Conservation (phyloP, 176 grass and related monocot genomes). For the Alopecurus myosuroides region DNA sequence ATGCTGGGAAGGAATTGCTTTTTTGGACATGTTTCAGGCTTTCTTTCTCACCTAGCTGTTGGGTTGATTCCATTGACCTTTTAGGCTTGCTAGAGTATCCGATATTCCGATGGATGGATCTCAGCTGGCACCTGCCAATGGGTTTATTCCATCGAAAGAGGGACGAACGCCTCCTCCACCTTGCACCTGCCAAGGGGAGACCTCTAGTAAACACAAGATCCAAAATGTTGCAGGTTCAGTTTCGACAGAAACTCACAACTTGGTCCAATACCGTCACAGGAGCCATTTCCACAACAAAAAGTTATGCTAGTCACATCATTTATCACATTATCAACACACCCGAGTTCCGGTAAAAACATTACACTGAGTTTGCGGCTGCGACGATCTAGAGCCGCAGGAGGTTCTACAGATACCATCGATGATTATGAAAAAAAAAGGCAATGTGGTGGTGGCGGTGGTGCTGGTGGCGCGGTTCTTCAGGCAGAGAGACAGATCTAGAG, state of each 20-base stretch:
- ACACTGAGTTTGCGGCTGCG: not conserved
- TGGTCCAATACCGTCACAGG: not conserved
- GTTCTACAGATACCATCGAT: slow-evolving; percentile 27
- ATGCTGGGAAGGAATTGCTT: too few relatives aligned
- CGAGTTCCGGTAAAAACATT: not conserved
- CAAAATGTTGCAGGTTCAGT: not conserved
- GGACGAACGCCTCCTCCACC: too few relatives aligned
- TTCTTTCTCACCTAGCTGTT: too few relatives aligned
- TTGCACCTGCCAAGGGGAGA: too few relatives aligned
- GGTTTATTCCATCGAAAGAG: too few relatives aligned
- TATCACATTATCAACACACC: not conserved
- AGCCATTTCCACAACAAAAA: too few relatives aligned
- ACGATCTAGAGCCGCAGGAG: not conserved
- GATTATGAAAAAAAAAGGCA: not conserved
- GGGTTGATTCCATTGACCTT: too few relatives aligned
- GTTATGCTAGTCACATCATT: not conserved
- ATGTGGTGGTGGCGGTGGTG: not conserved
- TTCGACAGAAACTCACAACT: not conserved
- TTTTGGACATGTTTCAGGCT: too few relatives aligned
- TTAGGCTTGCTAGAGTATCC: too few relatives aligned
- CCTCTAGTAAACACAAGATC: too few relatives aligned
- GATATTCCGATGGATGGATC: too few relatives aligned
- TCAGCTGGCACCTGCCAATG: too few relatives aligned
- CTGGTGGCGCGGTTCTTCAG: not conserved
- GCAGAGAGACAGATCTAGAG: not conserved